Base-by-base conservation (phyloP, 2,329 filamentous ascomycete species). In the Phialocephala sp. region DNA sequence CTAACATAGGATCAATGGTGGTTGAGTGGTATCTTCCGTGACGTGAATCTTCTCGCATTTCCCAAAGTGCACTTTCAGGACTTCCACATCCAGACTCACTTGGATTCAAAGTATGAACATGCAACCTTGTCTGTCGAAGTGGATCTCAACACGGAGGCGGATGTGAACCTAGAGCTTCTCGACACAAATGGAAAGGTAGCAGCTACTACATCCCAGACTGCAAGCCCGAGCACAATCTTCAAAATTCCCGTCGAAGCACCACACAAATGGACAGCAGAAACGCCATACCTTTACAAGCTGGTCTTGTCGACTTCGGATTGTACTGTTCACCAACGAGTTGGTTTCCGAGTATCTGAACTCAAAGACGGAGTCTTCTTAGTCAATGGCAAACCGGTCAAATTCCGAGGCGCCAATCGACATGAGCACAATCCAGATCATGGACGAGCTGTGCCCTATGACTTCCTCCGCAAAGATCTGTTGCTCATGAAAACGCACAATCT, bases 201-300 rank as follows among this genome's bases (percentile, higher is more conserved):
- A 32, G 64, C 79, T 4, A 72, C 70, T 3, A 75, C 70, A 20
- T 65, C 65, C 4, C 60, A 60, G 45, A 54, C 68, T 24, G 62
- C 67, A 15, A 35, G 41, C 27, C 64, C 63, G 2, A 62, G 27
- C 41, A 64, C 67, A 6, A 66, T 41, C 6, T 74, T 74, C 54
- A 63, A 65, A 14, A 43, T 72, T 37, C 75, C 80, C 0, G 78
- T 90, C 35, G 62, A 77, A 2, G 77, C 84, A 27, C 87, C 88
- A 0, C 73, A 79, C n/a, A 87, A 89, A 69, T 91, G 89, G 89
- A 90, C 88, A 0, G 89, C 89, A 0, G 89, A 91, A 73, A 86
- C 84, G 0, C 89, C 89, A 0, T 80, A 86, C 60, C 80, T 91
- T 0, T 91, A 91, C 70, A 77, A 81, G 1, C 76, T 89, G 1